phyloP scores from a whole-genome alignment of 495 filamentous ascomycete genomes.

The Neohortaea acidophila region DNA sequence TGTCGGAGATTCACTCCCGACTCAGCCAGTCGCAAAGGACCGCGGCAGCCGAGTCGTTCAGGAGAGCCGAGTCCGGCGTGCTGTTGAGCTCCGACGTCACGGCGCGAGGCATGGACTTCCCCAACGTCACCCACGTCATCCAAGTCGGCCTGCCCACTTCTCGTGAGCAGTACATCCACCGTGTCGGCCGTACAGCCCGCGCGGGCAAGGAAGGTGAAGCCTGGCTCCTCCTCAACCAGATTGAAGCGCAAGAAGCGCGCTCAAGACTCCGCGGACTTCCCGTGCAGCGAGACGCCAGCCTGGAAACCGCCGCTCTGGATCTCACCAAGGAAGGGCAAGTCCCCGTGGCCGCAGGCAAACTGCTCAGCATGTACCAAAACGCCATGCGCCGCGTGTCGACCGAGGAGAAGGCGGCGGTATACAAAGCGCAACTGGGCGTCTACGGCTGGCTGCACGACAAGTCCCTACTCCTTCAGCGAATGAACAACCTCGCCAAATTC shows the following conservation, averaged over 20 bases:
- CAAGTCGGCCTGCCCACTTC: conserved; percentile 60
- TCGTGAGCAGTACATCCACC: conserved; percentile 75
- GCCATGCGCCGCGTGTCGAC: conserved; percentile 26
- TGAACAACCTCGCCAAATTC: conserved; percentile 47
- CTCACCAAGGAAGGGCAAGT: conserved; percentile 32
- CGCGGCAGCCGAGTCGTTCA: conserved; percentile 54
- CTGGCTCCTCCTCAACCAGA: conserved; percentile 53
- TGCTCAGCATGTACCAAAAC: conserved; percentile 25
- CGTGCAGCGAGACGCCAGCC: conserved; percentile 41
- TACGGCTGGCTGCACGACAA: conserved; percentile 23
- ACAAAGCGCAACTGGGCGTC: conserved; percentile 35
- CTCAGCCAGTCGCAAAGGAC: conserved; percentile 58
- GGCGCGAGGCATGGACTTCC: conserved; percentile 93
- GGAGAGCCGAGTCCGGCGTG: conserved; percentile 44
- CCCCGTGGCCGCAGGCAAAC: conserved; percentile 24
- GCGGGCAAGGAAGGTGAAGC: conserved; percentile 67
- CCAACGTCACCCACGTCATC: conserved; percentile 79
- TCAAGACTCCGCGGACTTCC: conserved; percentile 46
- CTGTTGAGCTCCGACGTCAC: conserved; percentile 90
- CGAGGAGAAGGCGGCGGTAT: conserved; percentile 38
- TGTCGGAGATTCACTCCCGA: conserved; percentile 65
- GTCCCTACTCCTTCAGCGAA: conserved; percentile 30
- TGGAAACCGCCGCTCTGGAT: conserved; percentile 38
- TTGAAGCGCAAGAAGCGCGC: conserved; percentile 39
- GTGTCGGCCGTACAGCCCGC: conserved; percentile 58